Conservation (phyloP, 257 asterid genomes). For the Scutellaria galericulata region DNA sequence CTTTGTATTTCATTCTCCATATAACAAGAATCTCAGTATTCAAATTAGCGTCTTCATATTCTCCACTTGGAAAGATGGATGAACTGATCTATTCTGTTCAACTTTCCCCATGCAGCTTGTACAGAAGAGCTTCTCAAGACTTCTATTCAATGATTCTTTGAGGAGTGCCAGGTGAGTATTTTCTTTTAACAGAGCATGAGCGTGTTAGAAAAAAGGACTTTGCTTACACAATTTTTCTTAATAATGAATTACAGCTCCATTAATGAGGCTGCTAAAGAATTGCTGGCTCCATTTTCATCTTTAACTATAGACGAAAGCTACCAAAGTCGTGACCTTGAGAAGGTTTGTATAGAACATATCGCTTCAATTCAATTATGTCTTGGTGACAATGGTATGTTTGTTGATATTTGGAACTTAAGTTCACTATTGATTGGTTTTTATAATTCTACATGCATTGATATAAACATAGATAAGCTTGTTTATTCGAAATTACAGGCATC, state of each 20-base stretch:
- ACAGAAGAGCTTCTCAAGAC: conserved; percentile 92
- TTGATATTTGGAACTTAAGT: no score
- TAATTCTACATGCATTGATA: background rate
- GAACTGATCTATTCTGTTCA: no score
- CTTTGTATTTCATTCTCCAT: conserved; percentile 95
- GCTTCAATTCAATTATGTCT: background rate
- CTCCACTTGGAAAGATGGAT: no score
- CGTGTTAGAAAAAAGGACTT: background rate
- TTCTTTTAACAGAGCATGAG: conserved; percentile 4
- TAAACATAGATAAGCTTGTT: conserved; percentile 29
- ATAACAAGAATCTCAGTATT: conserved; percentile 62
- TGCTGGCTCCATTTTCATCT: conserved; percentile 70
- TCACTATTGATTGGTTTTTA: no score
- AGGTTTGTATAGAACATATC: conserved; percentile 49
- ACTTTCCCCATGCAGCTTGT: conserved; percentile 74
- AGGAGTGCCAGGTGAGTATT: conserved; percentile 73
- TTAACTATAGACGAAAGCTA: conserved; percentile 79
- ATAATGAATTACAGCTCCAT: conserved; percentile 61
- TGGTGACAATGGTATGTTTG: no score
- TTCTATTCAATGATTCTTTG: conserved; percentile 74
- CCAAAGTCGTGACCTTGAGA: conserved; percentile 96
- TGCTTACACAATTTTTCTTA: conserved; percentile 24
- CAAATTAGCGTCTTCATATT: no score
- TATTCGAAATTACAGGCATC: conserved; percentile 60
- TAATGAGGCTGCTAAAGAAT: conserved; percentile 78